Evolutionary conservation across 1,284 basidiomycete genomes (phyloP), one percentile per base, ranked within the genome.

Genomic region (Crucibulum parvulum): DNA sequence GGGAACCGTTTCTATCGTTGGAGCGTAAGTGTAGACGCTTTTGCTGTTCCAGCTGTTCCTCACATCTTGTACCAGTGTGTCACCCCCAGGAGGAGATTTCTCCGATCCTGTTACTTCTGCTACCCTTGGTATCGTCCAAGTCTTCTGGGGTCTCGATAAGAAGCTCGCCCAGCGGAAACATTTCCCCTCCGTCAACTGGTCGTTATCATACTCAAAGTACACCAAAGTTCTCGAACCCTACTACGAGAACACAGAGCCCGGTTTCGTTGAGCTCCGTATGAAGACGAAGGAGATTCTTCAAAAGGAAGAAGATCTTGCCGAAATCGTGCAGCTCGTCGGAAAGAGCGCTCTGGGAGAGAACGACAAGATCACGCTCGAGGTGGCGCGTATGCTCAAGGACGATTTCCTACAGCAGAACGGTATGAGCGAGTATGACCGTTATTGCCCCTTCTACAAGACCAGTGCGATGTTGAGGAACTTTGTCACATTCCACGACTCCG

Each of bases 121-220:
- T 39, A 99, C 98, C 2, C 92, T 99, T 56, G 90, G 95, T 85
- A 99, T 99, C 72, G 98, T 99, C 24, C 98, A 99, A 76, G 98
- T 99, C 67, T 99, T 99, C 86, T 96, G 93, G 94, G 94, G 94
- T 73, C 84, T 95, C 45, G 93, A 95, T 80, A 96, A 96, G 87
- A 96, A 96, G 76, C 89, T 99, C 59, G 96, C 96, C 2, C 96
- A 99, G 77, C 89, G 97, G 67, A 99, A 97, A 77, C 95, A 99
- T 76, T 99, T 99, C 87, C 96, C 96, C 2, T 98, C 95, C 36
- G 97, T 99, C 76, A 99, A 99, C 82, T 99, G 98, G 97, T 97
- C 93, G 71, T 82, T 97, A 18, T 99, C 98, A 7, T 99, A 99
- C 79, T 99, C 97, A 57, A 99, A 99, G 78, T 99, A 99, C 81